Evolutionary conservation across 2,329 filamentous ascomycete genomes (phyloP).

Genomic region (Pseudocercospora fijiensis): DNA sequence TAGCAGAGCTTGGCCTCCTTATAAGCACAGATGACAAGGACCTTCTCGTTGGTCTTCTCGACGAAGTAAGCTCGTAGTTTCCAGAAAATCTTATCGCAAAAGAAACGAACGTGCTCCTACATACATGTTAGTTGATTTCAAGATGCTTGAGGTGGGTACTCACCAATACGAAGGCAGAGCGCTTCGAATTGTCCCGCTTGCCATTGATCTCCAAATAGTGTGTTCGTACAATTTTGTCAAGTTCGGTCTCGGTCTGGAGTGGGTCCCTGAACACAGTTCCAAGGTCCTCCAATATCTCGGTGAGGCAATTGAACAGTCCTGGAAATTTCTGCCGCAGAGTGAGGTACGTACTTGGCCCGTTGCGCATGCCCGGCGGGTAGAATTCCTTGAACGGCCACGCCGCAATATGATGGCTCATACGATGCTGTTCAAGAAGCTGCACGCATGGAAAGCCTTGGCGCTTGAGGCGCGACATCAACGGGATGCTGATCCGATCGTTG

Average conservation of each 20-base stretch:
- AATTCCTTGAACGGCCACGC: slow-evolving; percentile 22
- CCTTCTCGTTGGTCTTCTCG: slow-evolving; percentile 12
- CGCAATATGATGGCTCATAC: slow-evolving; percentile 21
- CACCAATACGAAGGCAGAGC: slow-evolving; percentile 16
- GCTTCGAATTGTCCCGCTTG: slow-evolving; percentile 14
- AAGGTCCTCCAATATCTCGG: slow-evolving; percentile 13
- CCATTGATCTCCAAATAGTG: slow-evolving; percentile 23
- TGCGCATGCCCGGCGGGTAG: slow-evolving; percentile 22
- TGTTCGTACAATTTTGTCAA: slow-evolving; percentile 18
- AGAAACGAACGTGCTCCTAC: slow-evolving; percentile 21
- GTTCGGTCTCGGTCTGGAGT: neutral
- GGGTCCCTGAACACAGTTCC: neutral
- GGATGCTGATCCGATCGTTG: slow-evolving; percentile 19
- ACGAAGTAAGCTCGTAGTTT: slow-evolving; percentile 17
- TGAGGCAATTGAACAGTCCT: slow-evolving; percentile 18
- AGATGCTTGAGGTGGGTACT: neutral
- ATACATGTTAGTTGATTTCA: neutral
- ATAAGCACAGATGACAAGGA: slow-evolving; percentile 25
- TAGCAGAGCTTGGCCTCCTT: slow-evolving; percentile 18
- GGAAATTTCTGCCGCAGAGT: slow-evolving; percentile 16
- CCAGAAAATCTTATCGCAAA: slow-evolving; percentile 25
- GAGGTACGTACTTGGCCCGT: slow-evolving; percentile 14
- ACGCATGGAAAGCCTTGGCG: slow-evolving; percentile 23
- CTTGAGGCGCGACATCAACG: slow-evolving; percentile 21
- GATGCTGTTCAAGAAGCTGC: slow-evolving; percentile 24